Conservation (phyloP, 768 basidiomycete genomes). For the Panaeolus papilionaceus region DNA sequence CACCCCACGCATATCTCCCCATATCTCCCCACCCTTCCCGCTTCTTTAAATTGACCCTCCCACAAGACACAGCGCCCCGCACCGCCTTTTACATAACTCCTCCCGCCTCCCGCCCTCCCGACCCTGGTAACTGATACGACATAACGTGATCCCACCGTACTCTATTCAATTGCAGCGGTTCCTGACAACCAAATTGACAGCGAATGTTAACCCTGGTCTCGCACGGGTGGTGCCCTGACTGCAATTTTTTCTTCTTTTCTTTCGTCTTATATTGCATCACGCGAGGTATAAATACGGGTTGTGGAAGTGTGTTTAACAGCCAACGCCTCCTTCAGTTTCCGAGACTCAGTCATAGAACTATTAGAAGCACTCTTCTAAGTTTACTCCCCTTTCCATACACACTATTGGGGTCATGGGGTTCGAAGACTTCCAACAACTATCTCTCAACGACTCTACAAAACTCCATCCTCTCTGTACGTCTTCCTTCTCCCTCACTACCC, state of each 20-base stretch:
- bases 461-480: background rate
- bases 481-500: background rate
- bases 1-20: background rate
- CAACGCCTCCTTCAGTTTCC: too few species aligned
- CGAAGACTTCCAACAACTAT: background rate
- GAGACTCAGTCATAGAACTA: too few species aligned
- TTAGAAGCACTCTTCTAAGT: too few species aligned
- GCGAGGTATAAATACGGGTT: background rate
- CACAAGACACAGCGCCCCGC: background rate
- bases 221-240: background rate
- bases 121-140: background rate
- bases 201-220: too few species aligned
- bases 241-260: background rate
- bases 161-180: too few species aligned
- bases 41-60: background rate
- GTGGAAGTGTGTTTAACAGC: too few species aligned
- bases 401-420: background rate
- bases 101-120: background rate
- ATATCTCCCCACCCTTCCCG: background rate
- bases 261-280: background rate
- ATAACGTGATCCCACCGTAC: background rate
- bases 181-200: too few species aligned
- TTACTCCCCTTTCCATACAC: too few species aligned
- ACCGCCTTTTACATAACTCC: background rate
- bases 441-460: background rate